Evolutionary conservation across 164 flowering plant genomes (phyloP).

Genomic region (Houttuynia cordata): DNA sequence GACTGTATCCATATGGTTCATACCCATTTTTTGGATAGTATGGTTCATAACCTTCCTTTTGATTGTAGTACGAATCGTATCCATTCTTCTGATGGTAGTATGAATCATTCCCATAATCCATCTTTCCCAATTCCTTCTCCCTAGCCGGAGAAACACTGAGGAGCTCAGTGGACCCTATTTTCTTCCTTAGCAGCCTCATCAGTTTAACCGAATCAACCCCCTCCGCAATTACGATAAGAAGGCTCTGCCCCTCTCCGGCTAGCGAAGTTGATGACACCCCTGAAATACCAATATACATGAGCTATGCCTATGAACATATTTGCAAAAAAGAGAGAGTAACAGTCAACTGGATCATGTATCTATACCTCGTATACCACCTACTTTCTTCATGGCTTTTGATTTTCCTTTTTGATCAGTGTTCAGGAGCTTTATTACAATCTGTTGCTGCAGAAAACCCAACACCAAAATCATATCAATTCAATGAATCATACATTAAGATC

Average conservation of each 20-base stretch:
- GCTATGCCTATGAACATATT: not conserved
- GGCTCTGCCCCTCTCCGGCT: constrained; percentile 13
- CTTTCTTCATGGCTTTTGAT: not conserved
- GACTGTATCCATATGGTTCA: too few relatives aligned
- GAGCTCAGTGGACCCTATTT: constrained; percentile 12
- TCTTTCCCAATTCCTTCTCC: not conserved
- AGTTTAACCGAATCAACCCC: constrained; percentile 20
- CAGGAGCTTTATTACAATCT: not conserved
- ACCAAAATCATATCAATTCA: not conserved
- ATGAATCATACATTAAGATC: too few relatives aligned
- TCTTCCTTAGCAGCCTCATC: constrained; percentile 15
- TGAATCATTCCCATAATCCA: not conserved
- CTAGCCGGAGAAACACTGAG: constrained; percentile 7
- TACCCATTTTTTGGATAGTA: too few relatives aligned
- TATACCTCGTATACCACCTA: not conserved
- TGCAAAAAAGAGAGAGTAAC: not conserved
- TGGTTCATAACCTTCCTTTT: too few relatives aligned
- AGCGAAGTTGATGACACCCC: constrained; percentile 5
- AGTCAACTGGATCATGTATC: too few relatives aligned
- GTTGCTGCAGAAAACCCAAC: not conserved
- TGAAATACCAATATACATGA: not conserved
- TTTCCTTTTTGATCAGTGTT: not conserved
- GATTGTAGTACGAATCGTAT: too few relatives aligned
- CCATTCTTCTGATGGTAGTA: too few relatives aligned
- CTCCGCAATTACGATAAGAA: constrained; percentile 22